Percentiles rank a stretch among this genome's conserved stretches.
phyloP scores from a whole-genome alignment of 108 stramenopile genomes.

The Stephanodiscus minutulus region DNA sequence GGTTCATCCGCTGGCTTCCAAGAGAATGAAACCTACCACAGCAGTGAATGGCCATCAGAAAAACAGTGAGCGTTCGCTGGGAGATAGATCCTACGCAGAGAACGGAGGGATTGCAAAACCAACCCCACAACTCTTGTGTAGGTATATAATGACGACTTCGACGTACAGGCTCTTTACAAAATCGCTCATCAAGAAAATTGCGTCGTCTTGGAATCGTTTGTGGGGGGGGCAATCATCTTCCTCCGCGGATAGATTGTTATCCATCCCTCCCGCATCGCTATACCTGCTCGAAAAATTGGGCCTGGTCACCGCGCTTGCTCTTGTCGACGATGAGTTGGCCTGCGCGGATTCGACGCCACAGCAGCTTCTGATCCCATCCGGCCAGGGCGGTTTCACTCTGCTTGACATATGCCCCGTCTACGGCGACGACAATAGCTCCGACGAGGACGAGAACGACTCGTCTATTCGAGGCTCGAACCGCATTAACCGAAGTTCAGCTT shows the following conservation, averaged over 20 bases:
- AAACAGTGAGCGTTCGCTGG: not conserved
- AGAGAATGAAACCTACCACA: not conserved
- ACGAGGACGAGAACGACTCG: constrained; percentile 34
- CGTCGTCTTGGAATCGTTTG: not conserved
- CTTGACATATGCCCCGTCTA: constrained; percentile 78
- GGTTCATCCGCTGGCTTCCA: constrained; percentile 66
- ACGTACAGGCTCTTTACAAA: constrained; percentile 57
- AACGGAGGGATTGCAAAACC: constrained; percentile 13
- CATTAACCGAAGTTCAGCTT: constrained; percentile 9
- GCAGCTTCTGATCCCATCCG: constrained; percentile 85
- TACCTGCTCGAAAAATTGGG: constrained; percentile 81
- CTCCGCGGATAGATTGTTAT: constrained; percentile 28
- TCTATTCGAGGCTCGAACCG: constrained; percentile 37
- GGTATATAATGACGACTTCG: constrained; percentile 65
- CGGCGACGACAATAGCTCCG: constrained; percentile 51
- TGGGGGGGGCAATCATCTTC: not conserved
- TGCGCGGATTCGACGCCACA: constrained; percentile 84
- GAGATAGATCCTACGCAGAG: not conserved
- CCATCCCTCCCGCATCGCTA: constrained; percentile 73
- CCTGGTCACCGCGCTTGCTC: constrained; percentile 70
- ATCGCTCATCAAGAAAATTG: constrained; percentile 3
- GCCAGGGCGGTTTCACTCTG: constrained; percentile 73
- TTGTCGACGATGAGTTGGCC: constrained; percentile 87
- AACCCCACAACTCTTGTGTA: constrained; percentile 36
- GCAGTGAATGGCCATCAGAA: not conserved